Evolutionary conservation across 228 moss, liverwort and hornwort species (phyloP), one percentile per base, ranked within the genome.

Genomic region (Sphagnum magellanicum): DNA sequence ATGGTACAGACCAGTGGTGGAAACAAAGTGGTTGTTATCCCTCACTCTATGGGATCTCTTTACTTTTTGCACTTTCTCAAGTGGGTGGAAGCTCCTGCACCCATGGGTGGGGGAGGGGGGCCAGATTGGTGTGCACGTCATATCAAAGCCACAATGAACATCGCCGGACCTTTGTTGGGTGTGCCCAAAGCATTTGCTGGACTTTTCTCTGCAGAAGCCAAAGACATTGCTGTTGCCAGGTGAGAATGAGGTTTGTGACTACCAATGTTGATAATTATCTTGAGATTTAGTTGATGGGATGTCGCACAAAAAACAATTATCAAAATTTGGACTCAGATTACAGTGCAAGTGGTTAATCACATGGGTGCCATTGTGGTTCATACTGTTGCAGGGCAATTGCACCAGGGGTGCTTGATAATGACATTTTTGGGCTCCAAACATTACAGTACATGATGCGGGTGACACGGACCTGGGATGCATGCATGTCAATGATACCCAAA

Each of bases 161-260:
- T 98, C 52, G 98, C 87, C 16, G 98, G 94, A 61, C 98, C 98
- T 48, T 81, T 98, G 9, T 81, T 98, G 59, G 98, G 98, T 59
- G 98, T 94, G 66, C 74, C 98, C 13, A 98, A 98, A 71, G 91
- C 92, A 48, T 91, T 90, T 63, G 87, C 94, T 16, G 98, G 98
- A 61, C 6, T 98, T 49, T 98, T 98, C 70, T 98, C 98, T 74
- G 98, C 98, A 5, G 98, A 98, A 76, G 98, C 90, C 59, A 98
- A 98, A 78, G 98, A 98, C 67, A 93, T 98, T 76, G 98, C 98
- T 14, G 94, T 98, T 68, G 98, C 98, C 71, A 94, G 98, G 98
- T 98, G 66, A 77, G 79, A 50, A 52, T 8, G 52, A 70, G 62
- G 11, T 51, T 61, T 16, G 51, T 70, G 70, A 63, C 32, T 32